Percentiles rank a stretch among this genome's conserved stretches.
Evolutionary conservation across 208 protist genomes (phyloP).

Genomic region (Crithidia thermophila): DNA sequence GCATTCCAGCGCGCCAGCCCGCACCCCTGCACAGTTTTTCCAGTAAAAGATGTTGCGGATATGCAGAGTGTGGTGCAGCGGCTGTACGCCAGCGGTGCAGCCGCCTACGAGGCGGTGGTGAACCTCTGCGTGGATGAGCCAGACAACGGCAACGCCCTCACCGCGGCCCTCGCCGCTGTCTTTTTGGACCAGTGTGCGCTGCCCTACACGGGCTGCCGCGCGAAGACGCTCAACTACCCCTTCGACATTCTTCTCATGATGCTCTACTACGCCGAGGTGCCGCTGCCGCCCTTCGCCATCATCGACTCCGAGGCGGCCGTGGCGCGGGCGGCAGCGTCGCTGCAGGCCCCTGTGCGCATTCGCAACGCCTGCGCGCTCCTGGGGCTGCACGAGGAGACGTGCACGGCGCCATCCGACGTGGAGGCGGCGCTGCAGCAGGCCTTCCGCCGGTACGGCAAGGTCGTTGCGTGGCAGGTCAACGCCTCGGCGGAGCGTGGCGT

Average conservation of each 20-base stretch:
- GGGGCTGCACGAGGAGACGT: conserved; percentile 6
- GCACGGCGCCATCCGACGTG: conserved; percentile 6
- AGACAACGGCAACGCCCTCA: conserved; percentile 30
- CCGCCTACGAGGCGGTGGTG: conserved; percentile 24
- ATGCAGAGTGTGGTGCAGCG: conserved; percentile 41
- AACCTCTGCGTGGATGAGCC: conserved; percentile 56
- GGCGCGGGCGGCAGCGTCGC: conserved; percentile 26
- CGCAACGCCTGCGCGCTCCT: conserved; percentile 21
- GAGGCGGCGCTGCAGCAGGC: conserved; percentile 6
- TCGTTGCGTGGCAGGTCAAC: conserved; percentile 52
- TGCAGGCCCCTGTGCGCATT: conserved; percentile 36
- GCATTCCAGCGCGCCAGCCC: conserved; percentile 32
- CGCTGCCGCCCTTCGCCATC: conserved; percentile 62
- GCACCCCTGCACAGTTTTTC: conserved; percentile 34
- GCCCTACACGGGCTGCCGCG: conserved; percentile 62
- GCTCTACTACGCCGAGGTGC: conserved; percentile 69
- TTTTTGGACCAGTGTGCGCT: conserved; percentile 46
- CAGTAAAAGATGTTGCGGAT: conserved; percentile 32
- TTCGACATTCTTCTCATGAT: conserved; percentile 80
- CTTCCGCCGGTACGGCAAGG: conserved; percentile 29
- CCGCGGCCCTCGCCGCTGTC: conserved; percentile 39
- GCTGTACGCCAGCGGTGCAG: conserved; percentile 30
- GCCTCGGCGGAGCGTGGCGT: conserved; percentile 7
- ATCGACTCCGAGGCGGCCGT: conserved; percentile 32
- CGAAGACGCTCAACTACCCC: conserved; percentile 48